phyloP scores from a whole-genome alignment of 2,329 filamentous ascomycete genomes.

The Elsinoe australis region DNA sequence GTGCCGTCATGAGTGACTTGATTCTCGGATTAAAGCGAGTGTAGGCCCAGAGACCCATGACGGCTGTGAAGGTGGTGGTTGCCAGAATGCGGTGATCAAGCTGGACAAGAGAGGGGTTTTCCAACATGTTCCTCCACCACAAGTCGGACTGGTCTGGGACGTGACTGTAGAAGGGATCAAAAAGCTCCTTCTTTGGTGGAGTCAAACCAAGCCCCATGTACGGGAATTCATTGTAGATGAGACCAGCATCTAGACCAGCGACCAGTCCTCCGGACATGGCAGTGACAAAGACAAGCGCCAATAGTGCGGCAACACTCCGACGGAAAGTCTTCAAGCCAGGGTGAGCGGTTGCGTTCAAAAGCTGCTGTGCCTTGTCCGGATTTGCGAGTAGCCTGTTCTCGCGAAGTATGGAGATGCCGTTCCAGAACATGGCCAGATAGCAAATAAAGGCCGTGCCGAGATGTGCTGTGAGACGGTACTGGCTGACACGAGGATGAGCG shows the following conservation, averaged over 20 bases:
- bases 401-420: conserved; percentile 76
- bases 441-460: conserved; percentile 84
- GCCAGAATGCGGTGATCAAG: conserved; percentile 91
- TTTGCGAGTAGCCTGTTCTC: conserved; percentile 66
- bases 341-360: conserved; percentile 55
- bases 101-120: conserved; percentile 93
- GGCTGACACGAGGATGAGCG: conserved; percentile 82
- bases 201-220: conserved; percentile 81
- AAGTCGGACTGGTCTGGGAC: conserved; percentile 71
- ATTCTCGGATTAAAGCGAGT: conserved; percentile 60
- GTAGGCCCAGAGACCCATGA: conserved; percentile 75
- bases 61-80: conserved; percentile 74
- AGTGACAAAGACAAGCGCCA: conserved; percentile 73
- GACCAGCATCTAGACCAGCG: conserved; percentile 85
- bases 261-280: conserved; percentile 92
- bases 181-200: conserved; percentile 75
- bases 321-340: conserved; percentile 68
- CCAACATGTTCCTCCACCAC: conserved; percentile 95
- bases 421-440: conserved; percentile 90
- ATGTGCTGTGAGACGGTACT: conserved; percentile 87
- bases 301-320: conserved; percentile 61
- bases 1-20: conserved; percentile 47
- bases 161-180: conserved; percentile 77
- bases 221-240: conserved; percentile 99
- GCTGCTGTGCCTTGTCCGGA: conserved; percentile 45